A percentile compares a stretch with the other conserved stretches of the same genome.
These are phyloP conservation scores for Lepidium campestre DNA, from an alignment of 441 rosid genomes.

Conservation along the genomic window DNA sequence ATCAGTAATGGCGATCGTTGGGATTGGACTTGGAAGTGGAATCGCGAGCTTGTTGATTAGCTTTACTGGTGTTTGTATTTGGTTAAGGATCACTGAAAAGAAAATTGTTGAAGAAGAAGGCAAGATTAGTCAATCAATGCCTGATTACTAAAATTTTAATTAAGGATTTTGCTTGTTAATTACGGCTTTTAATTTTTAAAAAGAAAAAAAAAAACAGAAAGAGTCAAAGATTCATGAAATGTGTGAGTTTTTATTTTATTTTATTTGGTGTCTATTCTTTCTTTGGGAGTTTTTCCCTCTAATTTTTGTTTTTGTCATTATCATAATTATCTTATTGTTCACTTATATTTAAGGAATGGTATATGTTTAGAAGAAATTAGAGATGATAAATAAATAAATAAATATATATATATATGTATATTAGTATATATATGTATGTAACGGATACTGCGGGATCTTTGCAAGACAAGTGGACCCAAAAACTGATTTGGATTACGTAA, in stretches of 20 bases:
- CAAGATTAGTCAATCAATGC: conserved; percentile 79
- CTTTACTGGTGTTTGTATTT: conserved; percentile 83
- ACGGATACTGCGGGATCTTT: conserved; percentile 11
- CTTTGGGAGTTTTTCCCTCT: too few relatives aligned
- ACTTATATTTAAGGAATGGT: too few relatives aligned
- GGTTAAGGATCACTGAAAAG: conserved; percentile 84
- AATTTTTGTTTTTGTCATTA: too few relatives aligned
- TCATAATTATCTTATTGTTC: too few relatives aligned
- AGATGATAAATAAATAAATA: not conserved
- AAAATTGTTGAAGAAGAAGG: conserved; percentile 81
- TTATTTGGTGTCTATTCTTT: too few relatives aligned
- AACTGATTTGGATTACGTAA: conserved; percentile 2
- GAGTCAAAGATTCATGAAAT: too few relatives aligned
- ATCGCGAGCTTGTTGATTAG: conserved; percentile 82
- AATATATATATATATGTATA: too few relatives aligned
- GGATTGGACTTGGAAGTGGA: conserved; percentile 93
- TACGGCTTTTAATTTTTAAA: not conserved
- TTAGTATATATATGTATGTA: too few relatives aligned
- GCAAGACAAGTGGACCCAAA: conserved; percentile 17
- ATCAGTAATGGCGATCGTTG: conserved; percentile 78
- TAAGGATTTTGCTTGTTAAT: not conserved
- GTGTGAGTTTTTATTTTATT: too few relatives aligned
- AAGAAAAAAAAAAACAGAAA: not conserved
- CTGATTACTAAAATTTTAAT: conserved; percentile 51
- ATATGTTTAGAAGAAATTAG: not conserved